Evolutionary conservation across 768 basidiomycete genomes (phyloP), one percentile per base, ranked within the genome.

Genomic region (Piloderma croceum): DNA sequence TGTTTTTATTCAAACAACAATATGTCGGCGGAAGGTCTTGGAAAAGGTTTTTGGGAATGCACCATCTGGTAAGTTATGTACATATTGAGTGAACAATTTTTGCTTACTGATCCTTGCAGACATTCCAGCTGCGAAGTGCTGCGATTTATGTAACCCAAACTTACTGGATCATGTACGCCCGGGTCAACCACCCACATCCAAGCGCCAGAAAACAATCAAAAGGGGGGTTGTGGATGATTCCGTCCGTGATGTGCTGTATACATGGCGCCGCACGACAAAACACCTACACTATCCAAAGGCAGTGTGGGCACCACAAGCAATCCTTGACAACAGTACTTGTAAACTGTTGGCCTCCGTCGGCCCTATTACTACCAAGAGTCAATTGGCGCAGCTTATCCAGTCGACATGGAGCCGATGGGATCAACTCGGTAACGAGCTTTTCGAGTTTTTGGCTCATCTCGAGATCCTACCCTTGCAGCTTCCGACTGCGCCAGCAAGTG

Each of bases 341-440:
- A 42, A 47, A 35, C 39, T 44, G 3, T 39, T 47, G 3, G 36
- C 46, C 15, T 47, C 46, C 1, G 31, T 47, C 9, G 43, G 42
- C 7, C 42, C 46, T 12, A 34, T 47, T 21, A 38, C 38, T 2
- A 40, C 19, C 17, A 10, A 31, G 12, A 35, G 41, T 10, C 23
- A 10, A 12, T 31, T 47, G 11, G 6, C 38, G 11, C 31, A 37
- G 21, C 31, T 47, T n/a, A 27, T 47, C n/a, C 34, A 31, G 20
- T 31, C 43, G 2, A 31, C n/a, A n/a, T 57, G 56, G 56, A 31
- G 33, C 34, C 54, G 55, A 53, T 38, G 39, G 20, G 39, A 25
- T 1, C 10, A 35, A 18, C 54, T 54, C 41, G 48, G 50, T 1
- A 31, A 37, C 13, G 47, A 42, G 17, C 27, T 54, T 19, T 41